These are phyloP conservation scores for Coniochaeta ligniaria DNA, from an alignment of 2,329 filamentous ascomycete species.

Conservation along the genomic window DNA sequence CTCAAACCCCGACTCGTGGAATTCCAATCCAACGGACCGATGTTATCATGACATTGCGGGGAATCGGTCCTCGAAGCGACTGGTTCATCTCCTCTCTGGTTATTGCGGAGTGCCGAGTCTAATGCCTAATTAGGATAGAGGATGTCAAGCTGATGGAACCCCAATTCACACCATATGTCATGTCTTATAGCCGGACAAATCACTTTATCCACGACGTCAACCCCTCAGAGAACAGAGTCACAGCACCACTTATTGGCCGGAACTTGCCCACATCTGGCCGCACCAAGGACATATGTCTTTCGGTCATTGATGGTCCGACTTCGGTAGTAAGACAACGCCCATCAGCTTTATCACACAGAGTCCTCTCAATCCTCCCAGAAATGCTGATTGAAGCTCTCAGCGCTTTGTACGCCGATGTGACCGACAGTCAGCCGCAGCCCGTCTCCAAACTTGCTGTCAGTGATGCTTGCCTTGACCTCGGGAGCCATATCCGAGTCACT, in stretches of 20 bases:
- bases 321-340: neutral
- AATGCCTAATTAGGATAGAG: neutral
- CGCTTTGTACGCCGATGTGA: too few relatives aligned
- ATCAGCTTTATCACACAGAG: too few relatives aligned
- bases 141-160: neutral
- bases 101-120: neutral
- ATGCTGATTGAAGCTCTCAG: too few relatives aligned
- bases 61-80: neutral
- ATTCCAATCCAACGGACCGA: conserved; percentile 1
- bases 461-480: too few relatives aligned
- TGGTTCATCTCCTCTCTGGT: neutral
- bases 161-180: neutral
- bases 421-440: too few relatives aligned
- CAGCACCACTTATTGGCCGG: too few relatives aligned
- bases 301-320: neutral
- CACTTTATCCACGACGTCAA: neutral
- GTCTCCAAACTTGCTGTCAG: too few relatives aligned
- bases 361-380: too few relatives aligned
- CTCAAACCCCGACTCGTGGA: conserved; percentile 9
- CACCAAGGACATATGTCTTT: neutral
- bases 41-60: neutral
- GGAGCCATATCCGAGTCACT: too few relatives aligned
- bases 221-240: too few relatives aligned
- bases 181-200: neutral
- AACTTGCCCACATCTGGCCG: neutral